Evolutionary conservation across 371 early-diverging fungal genomes (phyloP), one percentile per base, ranked within the genome.

Genomic region (Haplosporangium sp.): DNA sequence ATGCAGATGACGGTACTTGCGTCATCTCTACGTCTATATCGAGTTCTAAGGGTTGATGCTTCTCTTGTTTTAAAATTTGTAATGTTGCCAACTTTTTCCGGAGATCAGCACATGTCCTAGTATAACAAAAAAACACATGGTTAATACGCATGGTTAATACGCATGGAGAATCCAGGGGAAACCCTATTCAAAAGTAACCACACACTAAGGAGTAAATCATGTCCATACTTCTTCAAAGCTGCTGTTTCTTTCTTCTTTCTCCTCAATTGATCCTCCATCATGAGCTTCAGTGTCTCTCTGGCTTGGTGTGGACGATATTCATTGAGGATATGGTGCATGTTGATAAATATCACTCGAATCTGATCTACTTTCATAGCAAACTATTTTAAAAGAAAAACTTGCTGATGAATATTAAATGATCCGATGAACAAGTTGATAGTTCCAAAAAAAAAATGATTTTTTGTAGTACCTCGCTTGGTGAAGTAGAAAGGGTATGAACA

Each of bases 241-340:
- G 69, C 84, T 0, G 90, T 86, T 48, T 86, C 86, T 39, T 85
- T 81, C 13, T 77, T 72, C 59, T 91, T 89, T 61, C 85, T 85
- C 50, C 86, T 84, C 15, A 93, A 79, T 76, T 95, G 95, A 44
- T 89, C 86, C 57, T 89, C 89, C 89, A 94, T 89, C 82, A 94
- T 77, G 17, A 94, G 82, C 55, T 88, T 84, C 35, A 95, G 74
- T 2, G 93, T 92, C 72, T 95, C 94, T 72, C 91, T 74, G 40
- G 91, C 91, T 75, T 93, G 93, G 69, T 91, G 92, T 45, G 90
- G 90, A 11, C 93, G 87, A 67, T 92, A 92, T 45, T 91, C 92
- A 70, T 92, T 92, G 34, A 93, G 76, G 40, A 92, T 87, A 72
- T 92, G 92, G 83, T 92, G 92, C 87, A 90, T 90, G 61, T 93